Conservation (phyloP, 257 asterid genomes). For the Solanum tacnaense region DNA sequence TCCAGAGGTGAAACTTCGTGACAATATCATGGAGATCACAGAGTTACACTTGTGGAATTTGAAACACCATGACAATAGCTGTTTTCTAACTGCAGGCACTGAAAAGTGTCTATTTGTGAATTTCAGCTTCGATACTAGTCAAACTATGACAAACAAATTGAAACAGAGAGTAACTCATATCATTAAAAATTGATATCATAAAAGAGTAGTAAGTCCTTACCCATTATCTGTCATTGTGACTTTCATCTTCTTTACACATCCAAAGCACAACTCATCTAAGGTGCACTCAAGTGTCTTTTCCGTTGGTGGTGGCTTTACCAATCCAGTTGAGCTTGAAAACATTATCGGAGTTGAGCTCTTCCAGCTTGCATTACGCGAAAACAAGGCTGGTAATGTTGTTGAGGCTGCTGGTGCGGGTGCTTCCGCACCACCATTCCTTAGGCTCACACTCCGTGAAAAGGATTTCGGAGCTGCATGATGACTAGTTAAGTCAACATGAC, state of each 20-base stretch:
- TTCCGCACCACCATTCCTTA: conserved; percentile 5
- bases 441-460: conserved; percentile 23
- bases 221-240: conserved; percentile 36
- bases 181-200: neutral
- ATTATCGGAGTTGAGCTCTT: conserved; percentile 35
- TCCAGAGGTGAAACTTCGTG: neutral
- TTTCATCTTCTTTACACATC: conserved; percentile 50
- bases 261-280: conserved; percentile 74
- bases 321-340: conserved; percentile 46
- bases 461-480: conserved; percentile 10
- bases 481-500: neutral
- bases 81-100: neutral
- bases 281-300: conserved; percentile 57
- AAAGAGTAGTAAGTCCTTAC: conserved; percentile 6
- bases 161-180: neutral
- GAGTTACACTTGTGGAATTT: neutral
- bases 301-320: conserved; percentile 46
- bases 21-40: neutral
- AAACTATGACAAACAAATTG: neutral
- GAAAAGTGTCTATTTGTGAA: neutral
- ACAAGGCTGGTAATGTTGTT: neutral
- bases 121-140: neutral
- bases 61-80: neutral
- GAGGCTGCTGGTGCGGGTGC: neutral
- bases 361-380: conserved; percentile 31